Evolutionary conservation across 2,329 filamentous ascomycete species (phyloP).

Genomic region (Dothistroma septosporum): DNA sequence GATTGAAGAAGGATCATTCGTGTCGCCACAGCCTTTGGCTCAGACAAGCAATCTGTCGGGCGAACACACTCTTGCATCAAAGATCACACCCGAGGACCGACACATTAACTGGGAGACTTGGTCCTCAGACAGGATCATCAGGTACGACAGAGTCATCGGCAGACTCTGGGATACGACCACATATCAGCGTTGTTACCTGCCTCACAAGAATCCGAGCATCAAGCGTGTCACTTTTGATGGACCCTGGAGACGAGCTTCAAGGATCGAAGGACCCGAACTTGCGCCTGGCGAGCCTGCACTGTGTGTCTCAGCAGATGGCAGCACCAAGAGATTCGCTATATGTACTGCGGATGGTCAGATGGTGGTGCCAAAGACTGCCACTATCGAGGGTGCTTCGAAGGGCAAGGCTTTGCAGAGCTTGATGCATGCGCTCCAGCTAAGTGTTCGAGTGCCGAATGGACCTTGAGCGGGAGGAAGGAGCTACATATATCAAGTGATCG

Average conservation of each 20-base stretch:
- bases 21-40: slow-evolving; percentile 49
- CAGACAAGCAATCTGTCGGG: slow-evolving; percentile 21
- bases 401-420: slow-evolving; percentile 19
- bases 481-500: background rate
- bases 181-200: slow-evolving; percentile 14
- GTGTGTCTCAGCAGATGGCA: background rate
- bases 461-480: background rate
- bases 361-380: slow-evolving; percentile 20
- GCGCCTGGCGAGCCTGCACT: background rate
- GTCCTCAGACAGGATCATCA: slow-evolving; percentile 52
- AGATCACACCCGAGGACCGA: slow-evolving; percentile 63
- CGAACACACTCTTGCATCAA: slow-evolving; percentile 58
- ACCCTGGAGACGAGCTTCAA: slow-evolving; percentile 17
- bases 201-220: background rate
- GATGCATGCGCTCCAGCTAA: slow-evolving; percentile 12
- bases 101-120: slow-evolving; percentile 59
- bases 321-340: slow-evolving; percentile 12
- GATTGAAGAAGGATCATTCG: slow-evolving; percentile 60
- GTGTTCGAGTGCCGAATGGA: background rate
- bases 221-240: slow-evolving; percentile 25
- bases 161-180: slow-evolving; percentile 58
- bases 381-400: slow-evolving; percentile 24
- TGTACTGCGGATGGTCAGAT: slow-evolving; percentile 19
- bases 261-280: background rate
- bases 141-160: slow-evolving; percentile 58